Base-by-base conservation (phyloP, 2,329 filamentous ascomycete species). In the Bipolaris oryzae region DNA sequence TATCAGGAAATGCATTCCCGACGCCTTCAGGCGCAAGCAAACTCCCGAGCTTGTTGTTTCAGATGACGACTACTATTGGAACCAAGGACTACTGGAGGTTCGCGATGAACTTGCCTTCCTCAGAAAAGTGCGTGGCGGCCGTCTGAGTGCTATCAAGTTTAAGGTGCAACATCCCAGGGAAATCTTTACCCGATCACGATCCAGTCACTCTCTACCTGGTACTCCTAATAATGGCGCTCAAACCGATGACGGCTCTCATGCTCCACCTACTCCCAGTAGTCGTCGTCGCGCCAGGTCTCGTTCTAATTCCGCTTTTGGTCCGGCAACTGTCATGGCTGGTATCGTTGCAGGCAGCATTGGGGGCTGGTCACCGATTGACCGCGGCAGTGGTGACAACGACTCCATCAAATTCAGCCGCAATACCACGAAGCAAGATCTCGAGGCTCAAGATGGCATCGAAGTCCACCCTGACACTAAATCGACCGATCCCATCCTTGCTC, bases 101-200 rank as follows among this genome's bases (percentile, higher is more conserved):
- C 85, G 89, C 38, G 88, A 94, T 69, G 90, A 95, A 74, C 86
- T 96, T 44, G 86, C 87, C 53, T 95, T 92, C 79, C 82, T 95
- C 69, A 90, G 89, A 78, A 87, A 84, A 64, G 84, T 94, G 77
- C 92, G 90, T 78, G 91, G 91, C 63, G 91, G 91, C 37, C 89
- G 91, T 58, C 78, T 96, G 57, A 93, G 92, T 79, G 89, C 89
- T 71, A 81, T 96, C 64, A 91, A 88, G 76, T 94, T 92, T 74
- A 87, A 88, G 56, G 86, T 94, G 60, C 81, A 87, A 70, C 88
- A 94, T 69, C 89, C 90, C 57, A 87, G 86, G 68, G 88, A 92
- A 74, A 85, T 85, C 2, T 84, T 92, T 67, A 88, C 87, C 77
- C 72, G 76, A 47, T 77, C 81, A 18, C 76, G 88, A 59, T 88